A percentile compares a stretch with the other conserved stretches of the same genome.
Evolutionary conservation across 345 rosid genomes (phyloP).

Genomic region (Arabidopsis arenosa): DNA sequence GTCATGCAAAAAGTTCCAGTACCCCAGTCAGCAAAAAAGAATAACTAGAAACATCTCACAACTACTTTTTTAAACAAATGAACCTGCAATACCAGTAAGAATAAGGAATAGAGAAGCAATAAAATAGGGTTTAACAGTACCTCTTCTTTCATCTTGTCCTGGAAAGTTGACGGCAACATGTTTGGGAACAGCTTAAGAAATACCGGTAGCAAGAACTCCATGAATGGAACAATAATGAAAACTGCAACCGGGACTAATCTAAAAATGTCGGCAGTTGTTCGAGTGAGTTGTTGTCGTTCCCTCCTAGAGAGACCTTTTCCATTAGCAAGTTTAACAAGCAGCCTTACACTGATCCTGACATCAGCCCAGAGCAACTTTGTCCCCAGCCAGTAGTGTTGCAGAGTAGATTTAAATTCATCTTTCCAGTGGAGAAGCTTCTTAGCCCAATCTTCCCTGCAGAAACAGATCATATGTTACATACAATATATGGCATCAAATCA

Average conservation of each 20-base stretch:
- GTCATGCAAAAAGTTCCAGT: background rate
- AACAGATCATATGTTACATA: slow-evolving; percentile 33
- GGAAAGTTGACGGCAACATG: slow-evolving; percentile 98
- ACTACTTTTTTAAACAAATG: background rate
- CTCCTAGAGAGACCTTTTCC: slow-evolving; percentile 96
- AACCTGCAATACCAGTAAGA: background rate
- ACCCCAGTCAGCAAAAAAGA: background rate
- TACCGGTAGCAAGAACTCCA: slow-evolving; percentile 97
- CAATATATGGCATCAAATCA: slow-evolving; percentile 18
- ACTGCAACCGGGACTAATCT: slow-evolving; percentile 87
- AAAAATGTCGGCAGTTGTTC: slow-evolving; percentile 86
- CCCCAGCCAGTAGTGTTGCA: slow-evolving; percentile 96
- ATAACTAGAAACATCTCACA: background rate
- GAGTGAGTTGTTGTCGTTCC: slow-evolving; percentile 80
- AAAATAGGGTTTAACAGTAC: slow-evolving; percentile 46
- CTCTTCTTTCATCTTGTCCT: slow-evolving; percentile 99
- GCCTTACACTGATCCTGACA: slow-evolving; percentile 80
- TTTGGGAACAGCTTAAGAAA: slow-evolving; percentile 87
- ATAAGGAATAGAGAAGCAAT: background rate
- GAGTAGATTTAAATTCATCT: slow-evolving; percentile 82
- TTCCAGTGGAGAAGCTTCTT: slow-evolving; percentile 82
- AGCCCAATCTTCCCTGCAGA: slow-evolving; percentile 94
- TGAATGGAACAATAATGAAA: slow-evolving; percentile 91
- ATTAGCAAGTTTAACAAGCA: slow-evolving; percentile 81
- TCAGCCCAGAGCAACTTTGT: slow-evolving; percentile 94